Evolutionary conservation across 2,329 filamentous ascomycete species (phyloP), one percentile per base, ranked within the genome.

Genomic region (Phialophora chinensis): DNA sequence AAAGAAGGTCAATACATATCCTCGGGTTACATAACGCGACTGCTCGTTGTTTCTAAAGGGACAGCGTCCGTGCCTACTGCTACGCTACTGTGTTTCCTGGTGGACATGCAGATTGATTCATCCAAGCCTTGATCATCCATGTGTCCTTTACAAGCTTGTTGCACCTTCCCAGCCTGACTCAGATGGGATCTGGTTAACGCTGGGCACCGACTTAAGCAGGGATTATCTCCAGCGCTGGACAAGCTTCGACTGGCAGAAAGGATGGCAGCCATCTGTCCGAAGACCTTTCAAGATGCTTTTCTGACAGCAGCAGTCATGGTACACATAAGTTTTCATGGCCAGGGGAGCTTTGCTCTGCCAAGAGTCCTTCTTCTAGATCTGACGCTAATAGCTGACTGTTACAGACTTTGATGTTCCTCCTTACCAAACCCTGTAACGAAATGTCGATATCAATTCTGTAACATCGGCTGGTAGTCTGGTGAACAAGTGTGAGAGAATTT

Each of bases 1-100:
- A 67, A 67, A 68, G 60, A 60, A 60, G 60, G 50, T 53, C 63
- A 68, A 70, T 68, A 70, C 66, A 70, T 66, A 70, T 62, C 60
- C 57, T 64, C 54, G 57, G 63, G 59, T 66, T 62, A 44, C 53
- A 55, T 17, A 17, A 29, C 25, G 49, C 49, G 5, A 52, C 20
- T 25, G 25, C 25, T 17, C 49, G 49, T 27, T 52, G 49, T 52
- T 52, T 44, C 14, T 44, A n/a, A 7, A 20, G 38, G 5, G 17
- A 44, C 38, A 8, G 17, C 17, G 38, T 20, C 6, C 38, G 17
- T 20, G 38, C 6, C 38, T 7, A 44, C 38, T 44, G 17, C 7
- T n/a, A 17, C 20, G 17, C 38, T 44, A 7, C 38, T n/a, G 6
- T 11, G 7, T n/a, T 42, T 44, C 14, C 38, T n/a, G 17, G 5